A percentile compares a stretch with the other conserved stretches of the same genome.
phyloP scores from a whole-genome alignment of 1,284 basidiomycete genomes.

The Bjerkandera adusta region DNA sequence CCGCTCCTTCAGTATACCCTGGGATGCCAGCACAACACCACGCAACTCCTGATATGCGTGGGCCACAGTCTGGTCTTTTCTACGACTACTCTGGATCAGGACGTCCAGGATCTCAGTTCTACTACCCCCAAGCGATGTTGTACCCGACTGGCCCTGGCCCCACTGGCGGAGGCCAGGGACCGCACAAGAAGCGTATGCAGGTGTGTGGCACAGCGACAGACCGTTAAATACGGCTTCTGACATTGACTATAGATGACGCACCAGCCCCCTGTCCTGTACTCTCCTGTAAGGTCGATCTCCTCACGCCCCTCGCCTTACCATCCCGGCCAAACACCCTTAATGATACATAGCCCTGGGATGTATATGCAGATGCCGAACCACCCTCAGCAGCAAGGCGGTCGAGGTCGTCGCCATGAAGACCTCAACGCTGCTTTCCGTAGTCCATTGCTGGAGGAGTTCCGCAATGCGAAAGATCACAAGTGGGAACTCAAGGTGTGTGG shows the following conservation, averaged over 20 bases:
- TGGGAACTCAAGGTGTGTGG: slow-evolving; percentile 78
- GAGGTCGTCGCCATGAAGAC: slow-evolving; percentile 36
- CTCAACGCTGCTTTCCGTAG: slow-evolving; percentile 49
- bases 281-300: background rate
- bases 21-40: slow-evolving; percentile 42
- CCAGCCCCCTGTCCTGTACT: slow-evolving; percentile 31
- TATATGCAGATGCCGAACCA: slow-evolving; percentile 29
- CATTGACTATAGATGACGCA: background rate
- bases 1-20: slow-evolving; percentile 48
- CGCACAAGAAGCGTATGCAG: slow-evolving; percentile 57
- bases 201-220: slow-evolving; percentile 30
- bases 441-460: slow-evolving; percentile 81
- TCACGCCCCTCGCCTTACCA: slow-evolving; percentile 4
- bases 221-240: background rate
- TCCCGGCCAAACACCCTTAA: background rate
- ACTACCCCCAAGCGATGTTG: slow-evolving; percentile 60
- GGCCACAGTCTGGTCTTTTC: slow-evolving; percentile 52
- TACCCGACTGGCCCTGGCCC: slow-evolving; percentile 57
- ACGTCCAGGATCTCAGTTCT: slow-evolving; percentile 56
- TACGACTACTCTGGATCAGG: slow-evolving; percentile 55
- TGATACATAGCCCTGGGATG: background rate
- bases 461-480: slow-evolving; percentile 72
- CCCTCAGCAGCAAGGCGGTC: slow-evolving; percentile 37
- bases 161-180: slow-evolving; percentile 39
- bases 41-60: slow-evolving; percentile 40